Percentiles rank a stretch among this genome's conserved stretches.
These are phyloP conservation scores for Penicillium nordicum DNA, from an alignment of 2,329 filamentous ascomycete genomes.

Conservation along the genomic window DNA sequence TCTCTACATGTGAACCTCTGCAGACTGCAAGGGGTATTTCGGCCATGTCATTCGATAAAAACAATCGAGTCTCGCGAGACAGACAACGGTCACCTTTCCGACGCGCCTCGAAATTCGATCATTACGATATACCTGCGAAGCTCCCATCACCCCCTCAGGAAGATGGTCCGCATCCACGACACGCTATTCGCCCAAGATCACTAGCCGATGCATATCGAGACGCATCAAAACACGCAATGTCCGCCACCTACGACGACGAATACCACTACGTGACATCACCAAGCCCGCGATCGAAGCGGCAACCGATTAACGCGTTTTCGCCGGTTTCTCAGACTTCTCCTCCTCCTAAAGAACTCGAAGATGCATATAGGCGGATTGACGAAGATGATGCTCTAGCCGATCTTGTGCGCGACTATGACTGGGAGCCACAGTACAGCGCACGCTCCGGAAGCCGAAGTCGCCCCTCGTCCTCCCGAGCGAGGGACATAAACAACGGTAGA, in stretches of 20 bases:
- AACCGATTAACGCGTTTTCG: conserved; percentile 25
- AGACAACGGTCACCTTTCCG: conserved; percentile 33
- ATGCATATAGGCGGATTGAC: conserved; percentile 40
- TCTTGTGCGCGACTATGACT: conserved; percentile 33
- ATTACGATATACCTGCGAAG: conserved; percentile 29
- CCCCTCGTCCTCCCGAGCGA: conserved; percentile 26
- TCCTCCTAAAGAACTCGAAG: conserved; percentile 38
- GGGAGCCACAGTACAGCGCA: conserved; percentile 13
- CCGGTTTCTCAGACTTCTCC: conserved; percentile 35
- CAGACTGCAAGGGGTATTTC: conserved; percentile 10
- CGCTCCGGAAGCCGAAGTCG: conserved; percentile 20
- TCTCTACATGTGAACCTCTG: conserved; percentile 3
- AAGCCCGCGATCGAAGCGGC: conserved; percentile 31
- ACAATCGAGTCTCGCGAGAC: conserved; percentile 25
- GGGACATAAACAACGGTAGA: conserved; percentile 16
- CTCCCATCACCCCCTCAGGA: conserved; percentile 28
- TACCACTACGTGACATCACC: conserved; percentile 22
- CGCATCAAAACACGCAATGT: conserved; percentile 29
- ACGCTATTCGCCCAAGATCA: conserved; percentile 37
- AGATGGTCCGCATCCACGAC: conserved; percentile 28
- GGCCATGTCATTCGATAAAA: conserved; percentile 34
- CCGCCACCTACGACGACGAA: conserved; percentile 11
- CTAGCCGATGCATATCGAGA: conserved; percentile 41
- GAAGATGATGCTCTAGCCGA: conserved; percentile 38
- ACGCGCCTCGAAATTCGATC: conserved; percentile 30